These are phyloP conservation scores for Aaosphaeria arxii DNA, from an alignment of 2,329 filamentous ascomycete species.

Conservation along the genomic window DNA sequence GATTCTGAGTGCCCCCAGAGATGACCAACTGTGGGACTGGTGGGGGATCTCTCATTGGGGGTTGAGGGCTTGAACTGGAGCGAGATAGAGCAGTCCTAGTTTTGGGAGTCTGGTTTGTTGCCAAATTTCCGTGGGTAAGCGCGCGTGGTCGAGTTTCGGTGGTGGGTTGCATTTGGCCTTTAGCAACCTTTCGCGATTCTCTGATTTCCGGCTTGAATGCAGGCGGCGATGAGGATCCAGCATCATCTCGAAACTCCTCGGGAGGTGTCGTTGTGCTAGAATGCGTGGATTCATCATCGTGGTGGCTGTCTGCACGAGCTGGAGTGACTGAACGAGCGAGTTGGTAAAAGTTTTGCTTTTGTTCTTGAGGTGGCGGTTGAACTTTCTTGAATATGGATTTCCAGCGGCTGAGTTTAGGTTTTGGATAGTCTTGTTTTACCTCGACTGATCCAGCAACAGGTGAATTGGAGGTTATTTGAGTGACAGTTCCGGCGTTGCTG, in stretches of 20 bases:
- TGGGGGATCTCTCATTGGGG: constrained; percentile 9
- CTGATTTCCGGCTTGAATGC: constrained; percentile 28
- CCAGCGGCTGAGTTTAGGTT: constrained; percentile 37
- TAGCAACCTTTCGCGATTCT: constrained; percentile 23
- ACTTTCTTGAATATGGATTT: constrained; percentile 38
- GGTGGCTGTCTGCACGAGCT: constrained; percentile 29
- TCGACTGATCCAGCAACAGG: not conserved
- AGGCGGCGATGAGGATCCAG: constrained; percentile 19
- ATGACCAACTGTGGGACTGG: constrained; percentile 15
- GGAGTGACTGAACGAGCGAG: constrained; percentile 21
- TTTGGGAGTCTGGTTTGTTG: constrained; percentile 7
- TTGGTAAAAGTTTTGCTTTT: constrained; percentile 35
- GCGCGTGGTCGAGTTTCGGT: constrained; percentile 18
- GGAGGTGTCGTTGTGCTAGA: constrained; percentile 11
- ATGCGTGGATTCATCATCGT: constrained; percentile 24
- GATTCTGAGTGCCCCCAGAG: constrained; percentile 4
- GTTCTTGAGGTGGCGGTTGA: constrained; percentile 12
- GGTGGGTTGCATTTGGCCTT: constrained; percentile 12
- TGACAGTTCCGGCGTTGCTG: constrained; percentile 13
- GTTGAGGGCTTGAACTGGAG: constrained; percentile 18
- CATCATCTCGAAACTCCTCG: constrained; percentile 7
- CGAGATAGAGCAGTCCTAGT: constrained; percentile 12
- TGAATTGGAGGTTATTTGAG: constrained; percentile 13
- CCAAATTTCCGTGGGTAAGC: constrained; percentile 10
- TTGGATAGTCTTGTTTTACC: constrained; percentile 11